phyloP scores from a whole-genome alignment of 768 basidiomycete species.

The Macrolepiota fuliginosa region DNA sequence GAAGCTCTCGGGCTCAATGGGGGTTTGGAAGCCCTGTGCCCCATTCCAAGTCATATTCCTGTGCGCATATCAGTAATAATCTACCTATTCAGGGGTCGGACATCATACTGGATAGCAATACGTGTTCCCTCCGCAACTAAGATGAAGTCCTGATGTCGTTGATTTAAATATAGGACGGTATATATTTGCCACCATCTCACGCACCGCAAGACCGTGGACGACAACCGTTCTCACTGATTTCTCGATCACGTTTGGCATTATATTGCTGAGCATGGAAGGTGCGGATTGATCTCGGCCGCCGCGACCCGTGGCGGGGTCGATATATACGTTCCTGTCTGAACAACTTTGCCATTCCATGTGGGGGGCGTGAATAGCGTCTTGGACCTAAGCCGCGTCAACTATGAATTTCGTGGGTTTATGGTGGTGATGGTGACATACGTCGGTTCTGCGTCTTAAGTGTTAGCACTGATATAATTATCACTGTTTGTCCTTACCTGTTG shows the following conservation, averaged over 20 bases:
- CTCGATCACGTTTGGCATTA: slow-evolving; percentile 75
- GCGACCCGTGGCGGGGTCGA: slow-evolving; percentile 53
- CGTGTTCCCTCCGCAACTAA: slow-evolving; percentile 73
- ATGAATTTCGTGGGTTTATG: neutral
- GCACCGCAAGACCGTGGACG: slow-evolving; percentile 67
- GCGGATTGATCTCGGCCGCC: slow-evolving; percentile 49
- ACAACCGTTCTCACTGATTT: slow-evolving; percentile 69
- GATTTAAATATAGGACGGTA: slow-evolving; percentile 18
- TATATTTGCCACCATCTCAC: slow-evolving; percentile 57
- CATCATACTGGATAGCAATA: slow-evolving; percentile 47
- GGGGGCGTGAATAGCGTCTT: slow-evolving; percentile 71
- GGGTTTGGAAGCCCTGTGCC: slow-evolving; percentile 70
- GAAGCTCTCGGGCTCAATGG: slow-evolving; percentile 64
- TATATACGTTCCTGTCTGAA: slow-evolving; percentile 57
- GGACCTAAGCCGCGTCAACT: slow-evolving; percentile 48
- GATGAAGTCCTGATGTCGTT: slow-evolving; percentile 48
- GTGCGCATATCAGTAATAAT: neutral
- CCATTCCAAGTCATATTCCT: slow-evolving; percentile 54
- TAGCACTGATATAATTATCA: neutral
- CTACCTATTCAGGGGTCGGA: slow-evolving; percentile 37
- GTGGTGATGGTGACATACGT: neutral
- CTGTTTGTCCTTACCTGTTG: slow-evolving; percentile 33
- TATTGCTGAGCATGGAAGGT: slow-evolving; percentile 51
- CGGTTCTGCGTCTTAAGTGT: neutral
- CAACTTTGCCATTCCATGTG: slow-evolving; percentile 60